phyloP scores from a whole-genome alignment of 73 alveolate genomes.

The Paramecium caudatum region DNA sequence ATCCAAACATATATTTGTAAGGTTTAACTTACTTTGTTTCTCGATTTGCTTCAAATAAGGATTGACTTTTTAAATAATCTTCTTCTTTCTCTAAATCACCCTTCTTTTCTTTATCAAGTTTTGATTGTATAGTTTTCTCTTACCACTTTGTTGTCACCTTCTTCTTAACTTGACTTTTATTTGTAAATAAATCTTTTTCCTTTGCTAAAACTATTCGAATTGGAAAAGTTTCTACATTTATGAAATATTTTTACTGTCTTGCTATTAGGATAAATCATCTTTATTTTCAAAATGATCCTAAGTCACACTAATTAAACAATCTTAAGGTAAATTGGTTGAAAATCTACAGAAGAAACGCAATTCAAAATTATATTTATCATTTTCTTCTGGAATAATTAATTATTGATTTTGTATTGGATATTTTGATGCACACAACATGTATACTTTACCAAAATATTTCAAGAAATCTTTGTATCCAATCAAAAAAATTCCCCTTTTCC shows the following conservation, averaged over 20 bases:
- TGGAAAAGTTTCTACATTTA: constrained; percentile 41
- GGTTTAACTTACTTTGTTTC: constrained; percentile 24
- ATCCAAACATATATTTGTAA: constrained; percentile 56
- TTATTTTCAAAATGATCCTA: constrained; percentile 1
- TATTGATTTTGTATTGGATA: not conserved
- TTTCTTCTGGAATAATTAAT: constrained; percentile 46
- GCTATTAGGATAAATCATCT: not conserved
- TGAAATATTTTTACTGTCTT: no score
- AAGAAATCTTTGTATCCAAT: constrained; percentile 39
- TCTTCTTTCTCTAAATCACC: not conserved
- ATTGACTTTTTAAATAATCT: not conserved
- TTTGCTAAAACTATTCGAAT: constrained; percentile 51
- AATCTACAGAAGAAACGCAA: constrained; percentile 43
- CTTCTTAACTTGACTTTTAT: constrained; percentile 44
- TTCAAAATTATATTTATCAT: constrained; percentile 51
- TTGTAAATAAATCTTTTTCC: constrained; percentile 53
- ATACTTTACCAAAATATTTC: not conserved
- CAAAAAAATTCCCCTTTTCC: not conserved
- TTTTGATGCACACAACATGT: not conserved
- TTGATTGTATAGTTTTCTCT: not conserved
- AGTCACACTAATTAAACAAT: constrained; percentile 15
- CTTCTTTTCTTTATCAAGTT: not conserved
- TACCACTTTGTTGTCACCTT: constrained; percentile 3
- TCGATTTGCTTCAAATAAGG: not conserved
- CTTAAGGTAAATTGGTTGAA: constrained; percentile 5